Base-by-base conservation (phyloP, 2,329 filamentous ascomycete genomes). In the Dactylellina drechsleri region DNA sequence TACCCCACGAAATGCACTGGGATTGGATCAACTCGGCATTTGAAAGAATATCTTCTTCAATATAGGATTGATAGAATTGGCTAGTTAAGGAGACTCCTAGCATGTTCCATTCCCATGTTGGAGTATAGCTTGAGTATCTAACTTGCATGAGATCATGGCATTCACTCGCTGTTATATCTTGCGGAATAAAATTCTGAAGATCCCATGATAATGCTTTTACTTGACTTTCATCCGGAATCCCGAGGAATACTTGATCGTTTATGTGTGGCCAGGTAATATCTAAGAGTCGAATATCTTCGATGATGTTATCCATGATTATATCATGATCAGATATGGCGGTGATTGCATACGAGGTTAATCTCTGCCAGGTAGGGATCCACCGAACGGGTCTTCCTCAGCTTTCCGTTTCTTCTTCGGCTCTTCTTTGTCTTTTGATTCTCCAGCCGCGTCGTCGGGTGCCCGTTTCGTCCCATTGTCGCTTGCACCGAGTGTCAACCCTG, bases 321-420 rank as follows among this genome's bases (percentile, higher is more conserved):
- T 50, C 12, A n/a, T 18, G 16, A 4, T 23, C 4, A 4, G 23
- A 4, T 23, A 4, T 23, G n/a, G n/a, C n/a, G n/a, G n/a, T n/a
- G 2, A 4, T 23, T 23, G 23, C 4, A 4, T 23, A 4, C 23
- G 43, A 47, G 15, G 13, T n/a, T 31, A 68, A 13, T 53, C 56
- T 36, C 20, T 53, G 15, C 41, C 54, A 15, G 43, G 58, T 31
- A 75, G n/a, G 31, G 64, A 10, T 0, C 64, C 71, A n/a, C 71
- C 71, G n/a, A 75, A 75, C 26, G 41, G 26, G 31, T 75, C 71
- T 1, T 75, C 71, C 6, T 75, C 71, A 4, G 49, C 10, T 31
- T 75, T 75, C 7, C 71, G 23, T 31, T 60, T 74, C 45, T 64
- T 61, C 16, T 67, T 64, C 31, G 31, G 6, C 0, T 75, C 71